Percentiles rank a stretch among this genome's conserved stretches.
Evolutionary conservation across 2,329 filamentous ascomycete species (phyloP).

Genomic region (Botryosphaeria dothidea): DNA sequence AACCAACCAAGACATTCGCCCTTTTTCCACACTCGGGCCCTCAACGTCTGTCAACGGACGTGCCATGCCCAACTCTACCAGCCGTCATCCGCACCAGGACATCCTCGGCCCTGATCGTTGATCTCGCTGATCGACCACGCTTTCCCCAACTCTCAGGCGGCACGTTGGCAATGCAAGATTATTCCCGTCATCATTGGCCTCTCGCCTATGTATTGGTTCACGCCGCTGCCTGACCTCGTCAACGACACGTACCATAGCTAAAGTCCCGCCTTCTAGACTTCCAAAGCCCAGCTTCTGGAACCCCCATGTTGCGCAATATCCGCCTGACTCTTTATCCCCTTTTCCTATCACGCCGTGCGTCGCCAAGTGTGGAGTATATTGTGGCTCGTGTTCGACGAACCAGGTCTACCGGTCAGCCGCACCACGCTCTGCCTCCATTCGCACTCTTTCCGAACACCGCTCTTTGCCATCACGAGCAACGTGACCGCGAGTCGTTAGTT

Average conservation of each 20-base stretch:
- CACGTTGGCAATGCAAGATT: not conserved
- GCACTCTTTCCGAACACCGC: not conserved
- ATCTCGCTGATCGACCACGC: not conserved
- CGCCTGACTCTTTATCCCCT: not conserved
- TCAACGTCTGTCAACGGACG: not conserved
- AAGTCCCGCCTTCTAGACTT: not conserved
- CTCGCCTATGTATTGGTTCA: not conserved
- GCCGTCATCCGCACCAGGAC: not conserved
- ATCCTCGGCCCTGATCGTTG: not conserved
- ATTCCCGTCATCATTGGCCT: not conserved
- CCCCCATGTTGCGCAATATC: not conserved
- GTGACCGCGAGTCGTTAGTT: not conserved
- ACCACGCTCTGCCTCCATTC: not conserved
- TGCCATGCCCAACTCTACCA: not conserved
- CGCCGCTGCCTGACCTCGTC: not conserved
- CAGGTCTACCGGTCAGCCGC: not conserved
- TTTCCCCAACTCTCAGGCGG: not conserved
- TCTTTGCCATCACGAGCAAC: not conserved
- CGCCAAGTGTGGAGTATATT: not conserved
- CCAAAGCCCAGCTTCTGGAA: not conserved
- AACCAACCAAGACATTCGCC: slow-evolving; percentile 4
- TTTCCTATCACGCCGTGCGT: not conserved
- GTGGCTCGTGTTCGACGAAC: not conserved
- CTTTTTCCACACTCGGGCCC: not conserved
- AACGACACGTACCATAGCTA: not conserved